phyloP scores from a whole-genome alignment of 805 yeast genomes.

The Candida multigemmis region DNA sequence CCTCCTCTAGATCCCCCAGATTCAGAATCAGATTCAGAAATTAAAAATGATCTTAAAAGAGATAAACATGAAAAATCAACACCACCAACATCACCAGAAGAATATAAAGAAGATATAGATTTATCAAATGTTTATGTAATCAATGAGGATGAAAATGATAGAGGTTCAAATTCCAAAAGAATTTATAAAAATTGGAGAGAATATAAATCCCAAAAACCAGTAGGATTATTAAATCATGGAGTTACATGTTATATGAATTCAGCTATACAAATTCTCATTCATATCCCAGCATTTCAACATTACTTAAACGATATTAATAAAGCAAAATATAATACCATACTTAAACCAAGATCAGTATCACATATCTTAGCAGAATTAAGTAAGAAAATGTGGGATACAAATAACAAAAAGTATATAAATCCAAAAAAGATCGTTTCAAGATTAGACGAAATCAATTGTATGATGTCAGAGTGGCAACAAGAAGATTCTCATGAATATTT shows the following conservation, averaged over 20 bases:
- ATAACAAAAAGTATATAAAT: constrained; percentile 46
- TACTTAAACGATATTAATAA: constrained; percentile 60
- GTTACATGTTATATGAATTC: constrained; percentile 97
- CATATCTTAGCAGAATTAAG: constrained; percentile 61
- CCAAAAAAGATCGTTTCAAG: constrained; percentile 68
- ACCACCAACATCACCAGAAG: constrained; percentile 28
- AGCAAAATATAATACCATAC: constrained; percentile 38
- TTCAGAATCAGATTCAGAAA: constrained; percentile 5
- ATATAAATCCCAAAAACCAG: constrained; percentile 40
- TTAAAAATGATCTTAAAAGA: constrained; percentile 6
- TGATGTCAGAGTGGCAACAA: constrained; percentile 97
- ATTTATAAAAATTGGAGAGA: constrained; percentile 69
- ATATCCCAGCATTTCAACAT: constrained; percentile 84
- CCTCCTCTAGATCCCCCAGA: constrained; percentile 5
- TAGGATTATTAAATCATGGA: constrained; percentile 81
- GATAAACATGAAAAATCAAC: constrained; percentile 12
- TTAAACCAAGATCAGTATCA: constrained; percentile 53
- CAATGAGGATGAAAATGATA: constrained; percentile 49
- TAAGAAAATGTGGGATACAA: constrained; percentile 59
- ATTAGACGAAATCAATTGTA: constrained; percentile 78
- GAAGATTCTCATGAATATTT: constrained; percentile 97
- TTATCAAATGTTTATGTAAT: constrained; percentile 37
- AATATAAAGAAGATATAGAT: constrained; percentile 6
- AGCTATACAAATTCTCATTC: constrained; percentile 85
- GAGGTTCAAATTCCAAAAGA: constrained; percentile 55